Conservation (phyloP, 352 stramenopile genomes). For the Aphanomyces euteiches region DNA sequence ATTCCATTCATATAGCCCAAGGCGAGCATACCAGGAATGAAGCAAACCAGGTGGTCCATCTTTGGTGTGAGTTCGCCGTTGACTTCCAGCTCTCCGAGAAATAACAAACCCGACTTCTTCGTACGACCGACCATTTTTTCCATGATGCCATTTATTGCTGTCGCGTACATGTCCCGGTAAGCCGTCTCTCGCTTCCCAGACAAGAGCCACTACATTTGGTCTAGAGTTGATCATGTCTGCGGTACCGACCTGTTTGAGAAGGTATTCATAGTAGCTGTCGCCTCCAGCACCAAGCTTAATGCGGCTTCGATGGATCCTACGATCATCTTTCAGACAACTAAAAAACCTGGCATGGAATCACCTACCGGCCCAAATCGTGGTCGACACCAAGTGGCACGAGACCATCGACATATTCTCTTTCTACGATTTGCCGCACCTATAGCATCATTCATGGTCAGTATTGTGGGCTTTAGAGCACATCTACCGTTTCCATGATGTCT, state of each 20-base stretch:
- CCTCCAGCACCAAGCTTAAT: conserved; percentile 70
- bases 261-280: conserved; percentile 84
- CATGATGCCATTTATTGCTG: conserved; percentile 58
- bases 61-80: conserved; percentile 50
- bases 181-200: conserved; percentile 71
- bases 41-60: conserved; percentile 91
- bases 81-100: conserved; percentile 62
- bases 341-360: background rate
- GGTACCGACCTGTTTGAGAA: conserved; percentile 65
- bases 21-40: conserved; percentile 83
- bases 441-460: background rate
- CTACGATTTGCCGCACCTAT: conserved; percentile 35
- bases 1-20: conserved; percentile 76
- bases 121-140: conserved; percentile 51
- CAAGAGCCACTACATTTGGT: conserved; percentile 49
- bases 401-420: conserved; percentile 47
- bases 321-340: too few species aligned
- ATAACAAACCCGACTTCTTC: conserved; percentile 54
- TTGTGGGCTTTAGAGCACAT: background rate
- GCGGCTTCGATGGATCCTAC: conserved; percentile 28
- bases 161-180: conserved; percentile 63
- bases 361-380: conserved; percentile 41
- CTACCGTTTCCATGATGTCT: conserved; percentile 59
- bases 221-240: background rate
- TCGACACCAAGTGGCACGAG: conserved; percentile 43